Evolutionary conservation across 345 rosid species (phyloP).

Genomic region (Hirschfeldia incana): DNA sequence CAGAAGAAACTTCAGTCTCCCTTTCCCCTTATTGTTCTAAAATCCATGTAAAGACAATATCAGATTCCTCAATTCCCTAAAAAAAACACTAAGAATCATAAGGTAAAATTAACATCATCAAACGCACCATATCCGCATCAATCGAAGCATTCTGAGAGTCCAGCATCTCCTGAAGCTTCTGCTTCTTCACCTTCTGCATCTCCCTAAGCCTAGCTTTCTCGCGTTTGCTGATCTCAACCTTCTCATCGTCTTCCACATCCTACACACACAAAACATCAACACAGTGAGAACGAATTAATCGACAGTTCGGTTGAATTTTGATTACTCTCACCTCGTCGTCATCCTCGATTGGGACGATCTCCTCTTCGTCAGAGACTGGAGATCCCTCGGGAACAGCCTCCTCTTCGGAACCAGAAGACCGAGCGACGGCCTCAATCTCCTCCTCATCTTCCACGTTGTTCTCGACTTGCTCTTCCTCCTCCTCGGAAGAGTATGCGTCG

Average conservation of each 20-base stretch:
- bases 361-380: constrained; percentile 47
- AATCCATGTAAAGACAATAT: neutral
- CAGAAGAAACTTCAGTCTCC: constrained; percentile 84
- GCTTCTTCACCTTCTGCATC: constrained; percentile 86
- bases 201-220: constrained; percentile 37
- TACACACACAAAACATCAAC: neutral
- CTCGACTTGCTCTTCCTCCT: neutral
- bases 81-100: neutral
- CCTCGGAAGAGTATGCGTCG: constrained; percentile 58
- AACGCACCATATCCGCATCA: constrained; percentile 87
- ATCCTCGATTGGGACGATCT: constrained; percentile 33
- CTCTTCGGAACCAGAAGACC: constrained; percentile 67
- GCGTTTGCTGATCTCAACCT: neutral
- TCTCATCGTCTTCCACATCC: neutral
- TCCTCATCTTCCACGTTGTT: neutral
- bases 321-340: constrained; percentile 38
- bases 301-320: neutral
- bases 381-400: constrained; percentile 42
- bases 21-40: constrained; percentile 88
- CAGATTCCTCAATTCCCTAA: neutral
- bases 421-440: constrained; percentile 93
- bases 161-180: constrained; percentile 90
- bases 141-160: constrained; percentile 89
- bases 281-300: constrained; percentile 13
- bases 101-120: neutral